Base-by-base conservation (phyloP, 2,329 filamentous ascomycete species). In the Aspergillus eucalypticola region DNA sequence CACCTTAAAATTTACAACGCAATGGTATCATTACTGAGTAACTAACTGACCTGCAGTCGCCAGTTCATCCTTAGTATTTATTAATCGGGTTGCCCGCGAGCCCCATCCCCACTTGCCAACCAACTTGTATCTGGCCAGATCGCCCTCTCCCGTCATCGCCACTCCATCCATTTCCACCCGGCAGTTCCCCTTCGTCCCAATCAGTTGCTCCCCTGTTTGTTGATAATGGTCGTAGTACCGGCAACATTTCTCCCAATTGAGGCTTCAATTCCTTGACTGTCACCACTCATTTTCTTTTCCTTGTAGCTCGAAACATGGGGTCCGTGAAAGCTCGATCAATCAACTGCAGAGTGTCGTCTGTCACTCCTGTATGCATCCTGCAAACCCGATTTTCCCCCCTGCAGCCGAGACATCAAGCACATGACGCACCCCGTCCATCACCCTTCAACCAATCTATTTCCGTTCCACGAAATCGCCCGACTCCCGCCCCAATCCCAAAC, bases 51-150 rank as follows among this genome's bases (percentile, higher is more conserved):
- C 41, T 19, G 41, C 41, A 42, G 17, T 17, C 8, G 23, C 11
- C 44, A 27, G 23, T 27, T 29, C 46, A 15, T 17, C 46, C 25
- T 29, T 7, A 27, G 25, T n/a, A 50, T 50, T 50, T n/a, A 50
- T 50, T 50, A 50, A 27, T 50, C 46, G 19, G 25, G n/a, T 15
- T 23, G 15, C 46, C 32, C 25, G 46, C 46, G 23, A 50, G 46
- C 46, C 25, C 46, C 46, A 50, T 27, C 46, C 25, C 46, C 46
- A 50, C 46, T 50, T 50, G 46, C 46, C 46, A 50, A 32, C 46
- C 46, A 50, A 32, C 46, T 29, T 29, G 46, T 50, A 50, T 50
- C 46, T 50, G 46, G 46, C 25, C 46, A 50, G 46, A 50, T 50
- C 46, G 25, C 25, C 46, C 46, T 50, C 46, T 50, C 46, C 46